These are phyloP conservation scores for Phytophthora sp. DNA, from an alignment of 352 stramenopile species.

Conservation along the genomic window DNA sequence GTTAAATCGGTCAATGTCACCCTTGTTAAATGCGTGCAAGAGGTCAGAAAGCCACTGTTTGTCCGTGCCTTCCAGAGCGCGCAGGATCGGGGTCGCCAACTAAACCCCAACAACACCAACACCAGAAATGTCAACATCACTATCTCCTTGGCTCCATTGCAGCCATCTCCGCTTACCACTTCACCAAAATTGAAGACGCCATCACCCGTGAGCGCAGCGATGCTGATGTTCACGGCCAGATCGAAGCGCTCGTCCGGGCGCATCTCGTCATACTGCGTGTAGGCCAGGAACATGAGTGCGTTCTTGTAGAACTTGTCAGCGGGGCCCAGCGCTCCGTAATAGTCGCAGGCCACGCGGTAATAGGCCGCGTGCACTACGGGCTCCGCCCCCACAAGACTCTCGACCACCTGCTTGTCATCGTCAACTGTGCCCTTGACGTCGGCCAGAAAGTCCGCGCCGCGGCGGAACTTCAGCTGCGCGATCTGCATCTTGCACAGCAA, in stretches of 20 bases:
- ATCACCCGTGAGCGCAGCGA: slow-evolving; percentile 96
- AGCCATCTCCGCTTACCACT: slow-evolving; percentile 75
- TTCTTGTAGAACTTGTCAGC: slow-evolving; percentile 97
- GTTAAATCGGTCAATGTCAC: slow-evolving; percentile 96
- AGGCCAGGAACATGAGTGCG: slow-evolving; percentile 96
- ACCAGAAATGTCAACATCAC: slow-evolving; percentile 24
- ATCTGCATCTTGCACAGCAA: slow-evolving; percentile 86
- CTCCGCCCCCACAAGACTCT: slow-evolving; percentile 85
- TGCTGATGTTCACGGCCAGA: slow-evolving; percentile 94
- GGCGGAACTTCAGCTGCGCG: slow-evolving; percentile 72
- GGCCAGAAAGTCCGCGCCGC: slow-evolving; percentile 53
- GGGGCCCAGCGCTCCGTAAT: slow-evolving; percentile 91
- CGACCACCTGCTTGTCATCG: slow-evolving; percentile 77
- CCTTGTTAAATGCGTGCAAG: slow-evolving; percentile 93
- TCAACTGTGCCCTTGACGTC: slow-evolving; percentile 75
- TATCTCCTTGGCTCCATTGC: background rate
- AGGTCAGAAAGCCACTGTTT: slow-evolving; percentile 96
- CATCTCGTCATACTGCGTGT: slow-evolving; percentile 94
- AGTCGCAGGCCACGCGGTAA: slow-evolving; percentile 92
- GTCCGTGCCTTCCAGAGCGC: slow-evolving; percentile 87
- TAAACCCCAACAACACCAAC: slow-evolving; percentile 29
- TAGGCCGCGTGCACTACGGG: slow-evolving; percentile 94
- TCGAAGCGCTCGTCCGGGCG: slow-evolving; percentile 78
- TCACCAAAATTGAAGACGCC: slow-evolving; percentile 99
- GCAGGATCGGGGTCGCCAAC: slow-evolving; percentile 93